Evolutionary conservation across 768 basidiomycete species (phyloP).

Genomic region (Udeniomyces megalosporus): DNA sequence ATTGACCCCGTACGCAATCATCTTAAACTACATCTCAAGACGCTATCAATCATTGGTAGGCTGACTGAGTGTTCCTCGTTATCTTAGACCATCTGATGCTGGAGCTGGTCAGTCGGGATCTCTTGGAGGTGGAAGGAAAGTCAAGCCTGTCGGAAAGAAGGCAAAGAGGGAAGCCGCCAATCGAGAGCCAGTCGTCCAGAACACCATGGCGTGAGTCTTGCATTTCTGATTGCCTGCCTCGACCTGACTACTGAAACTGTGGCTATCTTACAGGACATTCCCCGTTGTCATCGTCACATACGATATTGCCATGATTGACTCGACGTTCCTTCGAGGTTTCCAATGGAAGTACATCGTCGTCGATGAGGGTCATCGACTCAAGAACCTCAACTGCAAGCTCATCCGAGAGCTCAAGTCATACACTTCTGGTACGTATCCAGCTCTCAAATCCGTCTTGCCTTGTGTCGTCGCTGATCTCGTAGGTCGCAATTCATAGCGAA

Average conservation of each 20-base stretch:
- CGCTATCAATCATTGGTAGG: no score
- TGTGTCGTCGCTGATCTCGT: no score
- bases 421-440: no score
- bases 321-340: not conserved
- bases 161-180: not conserved
- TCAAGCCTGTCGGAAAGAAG: not conserved
- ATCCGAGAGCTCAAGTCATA: conserved; percentile 83
- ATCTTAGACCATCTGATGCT: not conserved
- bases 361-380: conserved; percentile 58
- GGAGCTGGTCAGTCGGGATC: not conserved
- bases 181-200: not conserved
- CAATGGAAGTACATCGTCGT: conserved; percentile 62
- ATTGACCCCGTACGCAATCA: conserved; percentile 30
- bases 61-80: no score
- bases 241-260: no score
- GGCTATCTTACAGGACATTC: not conserved
- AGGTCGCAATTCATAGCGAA: no score
- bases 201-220: not conserved
- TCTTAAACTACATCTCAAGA: no score
- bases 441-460: no score
- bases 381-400: conserved; percentile 82
- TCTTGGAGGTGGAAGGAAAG: not conserved
- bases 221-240: no score
- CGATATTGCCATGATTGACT: conserved; percentile 13
- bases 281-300: conserved; percentile 7